Evolutionary conservation across 1,284 basidiomycete genomes (phyloP).

Genomic region (Trichosporon sp.): DNA sequence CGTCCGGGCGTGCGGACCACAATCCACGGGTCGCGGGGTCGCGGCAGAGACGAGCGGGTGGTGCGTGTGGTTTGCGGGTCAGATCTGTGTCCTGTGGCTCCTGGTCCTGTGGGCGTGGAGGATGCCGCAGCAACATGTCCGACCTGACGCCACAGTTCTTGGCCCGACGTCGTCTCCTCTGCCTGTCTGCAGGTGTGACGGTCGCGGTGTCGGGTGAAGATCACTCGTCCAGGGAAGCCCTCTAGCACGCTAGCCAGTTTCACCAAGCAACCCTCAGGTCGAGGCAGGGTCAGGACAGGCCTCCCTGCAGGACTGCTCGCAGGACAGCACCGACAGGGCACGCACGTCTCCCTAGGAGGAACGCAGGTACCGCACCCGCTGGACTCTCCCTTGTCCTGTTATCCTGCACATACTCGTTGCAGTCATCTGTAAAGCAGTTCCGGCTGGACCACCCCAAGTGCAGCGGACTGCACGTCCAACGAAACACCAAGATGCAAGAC

Average conservation of each 20-base stretch:
- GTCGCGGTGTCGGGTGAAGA: neutral
- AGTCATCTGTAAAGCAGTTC: no score
- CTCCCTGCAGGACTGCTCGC: neutral
- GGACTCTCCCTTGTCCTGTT: neutral
- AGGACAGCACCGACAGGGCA: neutral
- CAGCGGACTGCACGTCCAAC: neutral
- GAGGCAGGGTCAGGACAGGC: neutral
- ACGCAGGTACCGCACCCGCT: neutral
- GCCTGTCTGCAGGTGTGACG: neutral
- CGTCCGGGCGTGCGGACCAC: neutral
- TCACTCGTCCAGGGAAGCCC: constrained; percentile 7
- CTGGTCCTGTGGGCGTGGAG: neutral
- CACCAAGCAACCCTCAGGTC: neutral
- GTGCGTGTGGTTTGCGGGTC: constrained; percentile 7
- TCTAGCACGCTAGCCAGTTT: neutral
- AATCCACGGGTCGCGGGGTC: neutral
- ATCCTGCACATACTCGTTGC: neutral
- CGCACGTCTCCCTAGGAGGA: neutral
- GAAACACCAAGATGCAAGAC: neutral
- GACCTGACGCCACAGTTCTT: constrained; percentile 6
- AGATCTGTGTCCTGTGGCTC: neutral
- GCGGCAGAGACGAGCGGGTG: neutral
- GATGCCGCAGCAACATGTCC: neutral
- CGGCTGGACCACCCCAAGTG: no score
- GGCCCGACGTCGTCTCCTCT: neutral